A percentile compares a stretch with the other conserved stretches of the same genome.
These are phyloP conservation scores for Fusarium ambrosium DNA, from an alignment of 2,329 filamentous ascomycete genomes.

Conservation along the genomic window DNA sequence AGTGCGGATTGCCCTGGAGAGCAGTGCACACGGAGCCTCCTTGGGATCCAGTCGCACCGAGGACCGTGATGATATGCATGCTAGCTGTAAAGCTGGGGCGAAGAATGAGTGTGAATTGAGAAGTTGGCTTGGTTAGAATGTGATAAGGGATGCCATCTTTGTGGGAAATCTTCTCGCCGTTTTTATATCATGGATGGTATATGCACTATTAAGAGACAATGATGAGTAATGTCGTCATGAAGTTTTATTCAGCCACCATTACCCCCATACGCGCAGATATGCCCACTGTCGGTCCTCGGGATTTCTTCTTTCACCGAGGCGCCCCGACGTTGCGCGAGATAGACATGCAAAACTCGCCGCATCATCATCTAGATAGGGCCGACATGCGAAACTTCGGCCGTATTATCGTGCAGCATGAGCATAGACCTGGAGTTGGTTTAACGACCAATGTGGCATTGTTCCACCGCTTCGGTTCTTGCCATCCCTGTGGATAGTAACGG, in stretches of 20 bases:
- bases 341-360: not conserved
- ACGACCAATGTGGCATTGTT: too few species aligned
- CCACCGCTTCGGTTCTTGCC: too few species aligned
- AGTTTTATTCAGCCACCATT: not conserved
- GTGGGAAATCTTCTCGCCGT: not conserved
- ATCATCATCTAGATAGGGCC: too few species aligned
- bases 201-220: not conserved
- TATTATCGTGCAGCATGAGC: too few species aligned
- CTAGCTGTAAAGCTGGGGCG: fast-evolving
- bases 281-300: not conserved
- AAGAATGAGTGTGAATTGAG: not conserved
- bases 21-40: not conserved
- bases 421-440: too few species aligned
- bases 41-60: not conserved
- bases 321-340: not conserved
- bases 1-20: not conserved
- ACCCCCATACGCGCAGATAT: not conserved
- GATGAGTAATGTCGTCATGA: not conserved
- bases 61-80: not conserved
- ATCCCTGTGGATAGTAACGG: too few species aligned
- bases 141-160: not conserved
- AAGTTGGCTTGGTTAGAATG: not conserved
- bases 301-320: not conserved
- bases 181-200: not conserved
- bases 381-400: too few species aligned